These are phyloP conservation scores for Apiospora malaysiana DNA, from an alignment of 2,329 filamentous ascomycete species.

Conservation along the genomic window DNA sequence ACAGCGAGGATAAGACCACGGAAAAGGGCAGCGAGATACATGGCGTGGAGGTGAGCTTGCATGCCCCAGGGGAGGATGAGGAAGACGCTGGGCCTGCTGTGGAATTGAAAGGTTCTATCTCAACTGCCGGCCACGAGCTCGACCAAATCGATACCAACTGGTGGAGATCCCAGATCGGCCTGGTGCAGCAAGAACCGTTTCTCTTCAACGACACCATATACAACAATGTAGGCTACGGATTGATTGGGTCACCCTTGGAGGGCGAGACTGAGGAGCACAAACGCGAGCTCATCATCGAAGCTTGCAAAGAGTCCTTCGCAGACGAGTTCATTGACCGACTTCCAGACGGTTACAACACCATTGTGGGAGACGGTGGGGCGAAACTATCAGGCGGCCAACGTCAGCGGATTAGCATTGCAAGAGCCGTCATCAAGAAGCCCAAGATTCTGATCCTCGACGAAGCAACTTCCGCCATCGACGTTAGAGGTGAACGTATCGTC, in stretches of 20 bases:
- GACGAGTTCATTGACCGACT: conserved; percentile 71
- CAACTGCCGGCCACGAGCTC: conserved; percentile 59
- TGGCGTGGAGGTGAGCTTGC: conserved; percentile 29
- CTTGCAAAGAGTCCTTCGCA: conserved; percentile 71
- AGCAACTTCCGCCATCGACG: conserved; percentile 71
- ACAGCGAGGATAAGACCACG: conserved; percentile 42
- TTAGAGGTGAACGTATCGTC: conserved; percentile 63
- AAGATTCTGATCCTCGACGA: conserved; percentile 78
- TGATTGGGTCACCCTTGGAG: conserved; percentile 60
- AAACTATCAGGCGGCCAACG: conserved; percentile 85
- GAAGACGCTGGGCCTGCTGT: conserved; percentile 50
- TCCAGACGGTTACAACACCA: conserved; percentile 71
- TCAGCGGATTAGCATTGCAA: conserved; percentile 80
- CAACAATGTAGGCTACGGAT: conserved; percentile 66
- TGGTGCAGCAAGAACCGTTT: conserved; percentile 73
- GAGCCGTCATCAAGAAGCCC: conserved; percentile 75
- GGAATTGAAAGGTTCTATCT: conserved; percentile 57
- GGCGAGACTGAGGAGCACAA: conserved; percentile 61
- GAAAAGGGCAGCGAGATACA: conserved; percentile 38
- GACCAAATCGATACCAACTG: conserved; percentile 66
- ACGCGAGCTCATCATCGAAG: conserved; percentile 63
- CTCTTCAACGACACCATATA: conserved; percentile 71
- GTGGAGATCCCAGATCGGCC: conserved; percentile 67
- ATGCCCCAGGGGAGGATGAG: conserved; percentile 23
- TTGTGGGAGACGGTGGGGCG: conserved; percentile 78